Evolutionary conservation across 441 rosid genomes (phyloP), one percentile per base, ranked within the genome.

Genomic region (Jatropha multifida): DNA sequence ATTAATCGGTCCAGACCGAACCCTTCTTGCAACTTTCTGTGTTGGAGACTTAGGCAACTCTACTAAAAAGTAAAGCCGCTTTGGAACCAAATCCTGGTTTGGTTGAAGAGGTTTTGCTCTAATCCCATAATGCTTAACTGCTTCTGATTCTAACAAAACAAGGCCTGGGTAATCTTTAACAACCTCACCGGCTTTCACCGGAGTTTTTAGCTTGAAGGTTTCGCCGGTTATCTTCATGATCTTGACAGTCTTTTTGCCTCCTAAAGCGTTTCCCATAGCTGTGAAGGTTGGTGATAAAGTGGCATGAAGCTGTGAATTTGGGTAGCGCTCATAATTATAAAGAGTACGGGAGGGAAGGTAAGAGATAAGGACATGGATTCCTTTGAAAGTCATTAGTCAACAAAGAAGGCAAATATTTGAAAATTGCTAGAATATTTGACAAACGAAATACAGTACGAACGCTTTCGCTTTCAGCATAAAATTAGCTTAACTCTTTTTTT

Each of bases 191-290:
- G 95, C 97, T n/a, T 75, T 86, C 64, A 89, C 88, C n/a, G 99
- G 99, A 0, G 94, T 88, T 86, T 83, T 89, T 32, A 94, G 65
- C 85, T 91, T 94, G 49, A 90, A 52, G 23, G 96, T 90, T 82
- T 96, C 97, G 0, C 99, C 99, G 62, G 71, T 83, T 65, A 92
- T 89, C 80, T 90, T 96, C 98, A 96, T 96, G 48, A 96, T 83
- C 76, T 91, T 96, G 0, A 84, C 85, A 0, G 86, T 81, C 74
- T 77, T 91, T 75, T 83, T 93, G 73, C 88, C 84, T 32, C 90
- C 94, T 26, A 95, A 77, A 82, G 85, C 79, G 85, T 95, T 95
- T 12, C 99, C 99, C 99, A 94, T 94, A 6, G 11, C 17, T 14
- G n/a, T 1, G 18, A 5, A 2, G 60, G 27, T n/a, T 56, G 2